phyloP scores from a whole-genome alignment of 2,329 filamentous ascomycete genomes.

The Ascomycota sp. region DNA sequence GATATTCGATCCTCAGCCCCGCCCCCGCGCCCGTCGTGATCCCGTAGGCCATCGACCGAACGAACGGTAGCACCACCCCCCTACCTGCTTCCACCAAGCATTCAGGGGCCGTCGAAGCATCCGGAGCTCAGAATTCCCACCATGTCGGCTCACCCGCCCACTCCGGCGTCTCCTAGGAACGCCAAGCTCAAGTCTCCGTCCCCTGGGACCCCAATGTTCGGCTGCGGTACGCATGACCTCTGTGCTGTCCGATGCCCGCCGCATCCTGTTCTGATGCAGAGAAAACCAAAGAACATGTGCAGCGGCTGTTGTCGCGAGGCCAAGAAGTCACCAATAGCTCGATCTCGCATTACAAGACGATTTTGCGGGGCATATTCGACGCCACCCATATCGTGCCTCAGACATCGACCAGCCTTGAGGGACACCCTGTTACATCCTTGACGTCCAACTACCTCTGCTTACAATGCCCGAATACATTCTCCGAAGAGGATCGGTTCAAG shows the following conservation, averaged over 20 bases:
- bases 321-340: slow-evolving; percentile 47
- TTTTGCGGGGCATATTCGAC: slow-evolving; percentile 52
- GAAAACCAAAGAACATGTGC: slow-evolving; percentile 42
- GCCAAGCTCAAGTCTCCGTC: slow-evolving; percentile 38
- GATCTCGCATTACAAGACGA: slow-evolving; percentile 50
- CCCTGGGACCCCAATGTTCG: slow-evolving; percentile 38
- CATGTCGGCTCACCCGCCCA: slow-evolving; percentile 27
- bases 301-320: slow-evolving; percentile 39
- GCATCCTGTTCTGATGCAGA: no score
- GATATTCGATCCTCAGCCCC: no score
- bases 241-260: slow-evolving; percentile 4
- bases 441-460: slow-evolving; percentile 53
- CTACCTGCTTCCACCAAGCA: no score
- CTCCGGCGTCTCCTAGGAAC: slow-evolving; percentile 32
- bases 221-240: slow-evolving; percentile 31
- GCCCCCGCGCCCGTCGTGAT: no score
- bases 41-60: no score
- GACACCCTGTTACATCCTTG: slow-evolving; percentile 35
- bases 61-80: no score
- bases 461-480: slow-evolving; percentile 51
- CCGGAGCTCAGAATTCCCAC: not conserved
- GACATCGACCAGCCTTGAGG: slow-evolving; percentile 38
- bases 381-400: slow-evolving; percentile 42
- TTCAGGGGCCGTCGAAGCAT: no score
- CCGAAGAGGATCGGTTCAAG: slow-evolving; percentile 41